Evolutionary conservation across 768 basidiomycete species (phyloP).

Genomic region (Pisolithus microcarpus): DNA sequence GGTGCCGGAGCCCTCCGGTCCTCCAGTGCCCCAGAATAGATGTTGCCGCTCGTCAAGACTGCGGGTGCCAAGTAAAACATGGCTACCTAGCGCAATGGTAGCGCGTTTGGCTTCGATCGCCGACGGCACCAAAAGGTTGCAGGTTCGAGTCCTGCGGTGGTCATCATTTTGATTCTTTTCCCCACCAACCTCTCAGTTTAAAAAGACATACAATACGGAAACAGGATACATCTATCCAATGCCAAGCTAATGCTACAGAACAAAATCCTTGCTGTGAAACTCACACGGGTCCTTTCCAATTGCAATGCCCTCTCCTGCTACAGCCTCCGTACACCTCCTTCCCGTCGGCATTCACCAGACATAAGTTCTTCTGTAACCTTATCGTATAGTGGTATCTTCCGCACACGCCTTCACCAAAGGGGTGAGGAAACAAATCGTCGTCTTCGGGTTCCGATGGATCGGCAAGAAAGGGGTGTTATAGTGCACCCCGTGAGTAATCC

Average conservation of each 20-base stretch:
- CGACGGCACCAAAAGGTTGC: conserved; percentile 84
- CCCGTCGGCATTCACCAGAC: conserved; percentile 38
- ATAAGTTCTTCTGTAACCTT: conserved; percentile 49
- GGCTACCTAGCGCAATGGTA: conserved; percentile 91
- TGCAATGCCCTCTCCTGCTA: conserved; percentile 43
- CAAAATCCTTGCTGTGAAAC: conserved; percentile 37
- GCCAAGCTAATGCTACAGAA: conserved; percentile 5
- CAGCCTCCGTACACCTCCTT: conserved; percentile 26
- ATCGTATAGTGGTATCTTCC: conserved; percentile 52
- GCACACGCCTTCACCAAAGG: conserved; percentile 62
- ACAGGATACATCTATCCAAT: background rate
- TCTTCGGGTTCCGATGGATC: conserved; percentile 45
- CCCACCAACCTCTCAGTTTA: background rate
- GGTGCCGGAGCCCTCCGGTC: background rate
- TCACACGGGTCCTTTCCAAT: conserved; percentile 58
- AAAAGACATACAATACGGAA: background rate
- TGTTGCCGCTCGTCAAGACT: too few species aligned
- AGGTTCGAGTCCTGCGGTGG: conserved; percentile 95
- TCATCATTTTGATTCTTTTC: conserved; percentile 36
- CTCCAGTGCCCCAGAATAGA: too few species aligned
- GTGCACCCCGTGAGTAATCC: conserved; percentile 65
- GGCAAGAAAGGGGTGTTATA: conserved; percentile 73
- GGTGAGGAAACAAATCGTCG: conserved; percentile 65
- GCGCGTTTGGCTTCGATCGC: conserved; percentile 92
- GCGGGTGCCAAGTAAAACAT: conserved; percentile 1